phyloP scores from a whole-genome alignment of 805 yeast species.

The Candida railenensis region DNA sequence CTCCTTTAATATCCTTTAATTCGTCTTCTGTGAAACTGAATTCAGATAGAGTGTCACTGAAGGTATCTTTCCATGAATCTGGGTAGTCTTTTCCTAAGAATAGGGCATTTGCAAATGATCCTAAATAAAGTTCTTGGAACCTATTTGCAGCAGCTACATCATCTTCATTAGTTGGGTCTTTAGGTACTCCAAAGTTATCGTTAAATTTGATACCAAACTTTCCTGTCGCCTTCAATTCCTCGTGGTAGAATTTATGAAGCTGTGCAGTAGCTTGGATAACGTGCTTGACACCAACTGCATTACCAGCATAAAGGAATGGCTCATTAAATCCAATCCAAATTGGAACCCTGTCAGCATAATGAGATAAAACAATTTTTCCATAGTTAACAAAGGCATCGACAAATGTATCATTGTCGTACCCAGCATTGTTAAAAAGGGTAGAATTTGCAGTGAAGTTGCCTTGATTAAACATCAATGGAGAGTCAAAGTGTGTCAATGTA shows the following conservation, averaged over 20 bases:
- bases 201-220: conserved; percentile 24
- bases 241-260: conserved; percentile 21
- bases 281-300: conserved; percentile 21
- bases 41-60: conserved; percentile 12
- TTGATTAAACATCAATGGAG: conserved; percentile 18
- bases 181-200: conserved; percentile 25
- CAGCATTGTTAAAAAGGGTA: conserved; percentile 20
- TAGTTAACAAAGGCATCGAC: conserved; percentile 30
- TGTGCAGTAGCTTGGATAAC: conserved; percentile 23
- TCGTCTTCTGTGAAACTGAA: conserved; percentile 22
- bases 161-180: conserved; percentile 18
- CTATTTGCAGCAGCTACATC: conserved; percentile 25
- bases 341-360: conserved; percentile 28
- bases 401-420: conserved; percentile 22
- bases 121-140: conserved; percentile 21
- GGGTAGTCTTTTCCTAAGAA: conserved; percentile 30
- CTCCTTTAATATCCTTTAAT: conserved; percentile 17
- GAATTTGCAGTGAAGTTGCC: conserved; percentile 4
- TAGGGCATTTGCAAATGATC: conserved; percentile 28
- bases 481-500: conserved; percentile 34
- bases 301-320: conserved; percentile 20
- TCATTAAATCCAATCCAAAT: conserved; percentile 32
- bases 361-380: conserved; percentile 27
- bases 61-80: conserved; percentile 17
- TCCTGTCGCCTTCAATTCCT: conserved; percentile 22